Base-by-base conservation (phyloP, 2,329 filamentous ascomycete species). In the Botrytis deweyae region DNA sequence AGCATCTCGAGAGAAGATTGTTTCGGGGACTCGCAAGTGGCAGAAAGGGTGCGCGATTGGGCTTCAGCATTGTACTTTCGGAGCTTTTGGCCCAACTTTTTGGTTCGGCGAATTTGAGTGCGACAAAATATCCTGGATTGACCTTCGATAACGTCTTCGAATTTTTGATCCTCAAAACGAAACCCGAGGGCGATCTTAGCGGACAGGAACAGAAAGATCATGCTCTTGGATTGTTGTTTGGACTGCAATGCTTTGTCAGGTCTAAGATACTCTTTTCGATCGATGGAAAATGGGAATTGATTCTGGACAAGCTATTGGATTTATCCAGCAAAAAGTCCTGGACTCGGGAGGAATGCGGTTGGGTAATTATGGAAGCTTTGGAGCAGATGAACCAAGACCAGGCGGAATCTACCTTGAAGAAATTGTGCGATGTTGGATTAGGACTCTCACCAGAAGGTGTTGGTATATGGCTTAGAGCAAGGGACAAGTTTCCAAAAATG, bases 1-100 rank as follows among this genome's bases (percentile, higher is more conserved):
- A 88, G 74, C 89, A 91, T 78, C 83, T 91, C 44, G 88, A 89
- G 76, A 88, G 88, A 80, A 88, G 92, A 40, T 86, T 99, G 55
- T 93, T 98, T 81, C 90, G 93, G 72, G 96, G 96, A 59, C 89
- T 98, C 29, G 94, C 95, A 75, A 98, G 94, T 81, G 92, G 94
- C 72, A 91, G 94, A 73, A 97, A 97, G 84, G 93, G 93, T 20
- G 94, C 95, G 29, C 88, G 96, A 40, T 85, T 96, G 69, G 96
- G 96, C 5, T 98, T 97, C 82, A 97, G 94, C 72, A 87, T 98
- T 72, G 95, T 95, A 0, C 84, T 98, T 77, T 92, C 94, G 0
- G 95, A 98, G 82, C 84, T 97, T 14, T 81, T 97, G 63, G 87
- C 88, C 7, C 89, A 95, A 79, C 83, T 95, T 8, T 92, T 92